A percentile compares a stretch with the other conserved stretches of the same genome.
Conservation (phyloP, 1,284 basidiomycete genomes). For the Rhodotorula sp. region DNA sequence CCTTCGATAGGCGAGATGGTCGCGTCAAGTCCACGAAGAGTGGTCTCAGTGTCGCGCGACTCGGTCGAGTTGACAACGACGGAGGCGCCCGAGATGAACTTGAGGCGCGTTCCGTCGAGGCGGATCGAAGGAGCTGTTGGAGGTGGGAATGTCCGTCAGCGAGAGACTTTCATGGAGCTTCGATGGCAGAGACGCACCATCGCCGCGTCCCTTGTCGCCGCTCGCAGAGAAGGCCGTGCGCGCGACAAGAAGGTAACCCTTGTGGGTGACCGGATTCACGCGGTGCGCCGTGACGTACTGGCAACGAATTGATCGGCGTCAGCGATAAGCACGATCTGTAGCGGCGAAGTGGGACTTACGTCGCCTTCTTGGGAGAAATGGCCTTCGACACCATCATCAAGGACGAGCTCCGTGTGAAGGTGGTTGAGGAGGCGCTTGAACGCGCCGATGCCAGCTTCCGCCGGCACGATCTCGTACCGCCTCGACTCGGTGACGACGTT, state of each 20-base stretch:
- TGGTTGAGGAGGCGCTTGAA: conserved; percentile 82
- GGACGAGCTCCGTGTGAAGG: conserved; percentile 83
- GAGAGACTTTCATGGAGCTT: no score
- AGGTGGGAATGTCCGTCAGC: neutral
- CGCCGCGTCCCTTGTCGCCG: conserved; percentile 50
- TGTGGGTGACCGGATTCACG: conserved; percentile 83
- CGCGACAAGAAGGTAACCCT: conserved; percentile 83
- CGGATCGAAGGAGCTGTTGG: conserved; percentile 68
- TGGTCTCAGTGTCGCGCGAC: conserved; percentile 57
- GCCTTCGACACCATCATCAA: conserved; percentile 76
- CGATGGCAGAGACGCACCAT: conserved; percentile 52
- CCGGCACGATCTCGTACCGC: conserved; percentile 61
- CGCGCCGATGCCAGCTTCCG: conserved; percentile 60
- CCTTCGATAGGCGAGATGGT: conserved; percentile 25
- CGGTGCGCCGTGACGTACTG: conserved; percentile 90
- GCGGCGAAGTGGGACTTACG: conserved; percentile 55
- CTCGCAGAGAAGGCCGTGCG: conserved; percentile 83
- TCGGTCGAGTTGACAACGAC: conserved; percentile 68
- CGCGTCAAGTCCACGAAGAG: conserved; percentile 70
- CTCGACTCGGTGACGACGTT: conserved; percentile 81
- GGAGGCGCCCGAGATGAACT: conserved; percentile 73
- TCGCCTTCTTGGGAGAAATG: conserved; percentile 94
- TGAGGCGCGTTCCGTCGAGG: conserved; percentile 71
- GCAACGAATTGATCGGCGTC: neutral
- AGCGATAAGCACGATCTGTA: no score